phyloP scores from a whole-genome alignment of 2,329 filamentous ascomycete genomes.

The Parastagonospora avenae region DNA sequence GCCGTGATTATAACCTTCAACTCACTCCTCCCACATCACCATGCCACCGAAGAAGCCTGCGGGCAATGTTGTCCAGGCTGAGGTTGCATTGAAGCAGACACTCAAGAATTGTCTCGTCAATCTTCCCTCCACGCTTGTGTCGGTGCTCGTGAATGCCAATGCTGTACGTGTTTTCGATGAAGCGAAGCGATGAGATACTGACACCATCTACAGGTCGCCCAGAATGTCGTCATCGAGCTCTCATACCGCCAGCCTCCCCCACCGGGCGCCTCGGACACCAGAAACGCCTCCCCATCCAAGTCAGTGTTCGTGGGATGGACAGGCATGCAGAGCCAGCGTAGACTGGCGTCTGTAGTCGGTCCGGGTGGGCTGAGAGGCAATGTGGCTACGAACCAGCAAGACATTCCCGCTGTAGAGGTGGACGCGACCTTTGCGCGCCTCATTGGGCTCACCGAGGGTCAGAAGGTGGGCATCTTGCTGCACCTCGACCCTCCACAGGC shows the following conservation, averaged over 20 bases:
- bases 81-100: conserved; percentile 78
- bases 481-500: conserved; percentile 90
- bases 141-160: conserved; percentile 85
- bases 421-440: conserved; percentile 82
- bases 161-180: conserved; percentile 64
- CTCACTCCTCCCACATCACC: conserved; percentile 9
- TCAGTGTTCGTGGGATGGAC: conserved; percentile 95
- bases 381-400: conserved; percentile 71
- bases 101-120: conserved; percentile 96
- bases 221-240: conserved; percentile 96
- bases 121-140: conserved; percentile 81
- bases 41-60: conserved; percentile 53
- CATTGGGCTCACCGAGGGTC: conserved; percentile 78
- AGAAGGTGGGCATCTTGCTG: conserved; percentile 72
- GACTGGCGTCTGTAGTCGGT: conserved; percentile 72
- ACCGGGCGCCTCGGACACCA: conserved; percentile 45
- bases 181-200: conserved; percentile 4
- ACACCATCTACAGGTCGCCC: conserved; percentile 70
- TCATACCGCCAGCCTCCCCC: conserved; percentile 69
- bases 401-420: conserved; percentile 78
- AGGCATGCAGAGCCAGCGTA: conserved; percentile 93
- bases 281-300: conserved; percentile 56
- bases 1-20: background rate
- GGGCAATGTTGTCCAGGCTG: conserved; percentile 67
- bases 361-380: conserved; percentile 72